Evolutionary conservation across 768 basidiomycete species (phyloP).

Genomic region (Lactarius sanguifluus): DNA sequence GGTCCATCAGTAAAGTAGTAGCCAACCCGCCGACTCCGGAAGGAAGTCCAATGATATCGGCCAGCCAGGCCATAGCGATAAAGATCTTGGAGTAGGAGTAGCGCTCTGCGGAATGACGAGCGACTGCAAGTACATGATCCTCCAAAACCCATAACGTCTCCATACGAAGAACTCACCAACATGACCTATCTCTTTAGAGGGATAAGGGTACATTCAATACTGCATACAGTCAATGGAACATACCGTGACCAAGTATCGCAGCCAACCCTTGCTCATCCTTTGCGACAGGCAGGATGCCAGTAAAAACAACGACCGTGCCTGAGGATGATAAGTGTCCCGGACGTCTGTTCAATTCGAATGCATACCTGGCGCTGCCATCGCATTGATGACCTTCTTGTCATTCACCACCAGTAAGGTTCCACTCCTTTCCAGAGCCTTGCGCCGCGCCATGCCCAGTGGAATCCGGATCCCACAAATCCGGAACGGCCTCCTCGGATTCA

Average conservation of each 20-base stretch:
- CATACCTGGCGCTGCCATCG: constrained; percentile 70
- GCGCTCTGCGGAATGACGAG: constrained; percentile 54
- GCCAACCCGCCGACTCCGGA: constrained; percentile 49
- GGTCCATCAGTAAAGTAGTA: constrained; percentile 54
- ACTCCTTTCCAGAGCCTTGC: constrained; percentile 38
- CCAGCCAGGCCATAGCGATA: constrained; percentile 41
- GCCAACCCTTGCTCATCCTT: constrained; percentile 80
- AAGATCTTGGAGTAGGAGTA: constrained; percentile 46
- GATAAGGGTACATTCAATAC: neutral
- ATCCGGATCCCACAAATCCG: constrained; percentile 34
- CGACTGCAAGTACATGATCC: constrained; percentile 39
- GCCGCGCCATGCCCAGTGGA: constrained; percentile 1
- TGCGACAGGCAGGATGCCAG: constrained; percentile 80
- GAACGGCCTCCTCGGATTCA: neutral
- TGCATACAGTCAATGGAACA: constrained; percentile 18
- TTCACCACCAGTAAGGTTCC: constrained; percentile 78
- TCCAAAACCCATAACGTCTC: neutral
- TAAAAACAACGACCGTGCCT: constrained; percentile 85
- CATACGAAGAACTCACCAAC: constrained; percentile 45
- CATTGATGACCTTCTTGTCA: constrained; percentile 69
- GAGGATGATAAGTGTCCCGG: neutral
- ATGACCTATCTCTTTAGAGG: constrained; percentile 70
- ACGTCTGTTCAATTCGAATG: neutral
- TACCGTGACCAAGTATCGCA: constrained; percentile 82
- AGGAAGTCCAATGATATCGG: constrained; percentile 57